Evolutionary conservation across 1,139 yeast genomes (phyloP).

Genomic region (Protomyces gravidus): DNA sequence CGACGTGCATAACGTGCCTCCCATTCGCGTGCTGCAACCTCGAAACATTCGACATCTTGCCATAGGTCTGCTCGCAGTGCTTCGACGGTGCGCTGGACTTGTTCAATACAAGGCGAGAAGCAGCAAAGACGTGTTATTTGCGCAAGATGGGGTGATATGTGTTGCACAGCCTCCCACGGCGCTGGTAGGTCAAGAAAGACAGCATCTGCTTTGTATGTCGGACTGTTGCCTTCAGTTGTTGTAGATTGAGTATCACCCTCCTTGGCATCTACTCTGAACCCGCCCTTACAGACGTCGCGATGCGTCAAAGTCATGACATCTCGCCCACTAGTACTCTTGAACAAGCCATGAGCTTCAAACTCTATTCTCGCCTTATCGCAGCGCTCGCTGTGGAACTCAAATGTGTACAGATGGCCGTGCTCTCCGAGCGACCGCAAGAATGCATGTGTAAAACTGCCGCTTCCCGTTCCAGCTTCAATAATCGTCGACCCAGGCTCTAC

Average conservation of each 20-base stretch:
- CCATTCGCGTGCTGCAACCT: conserved; percentile 78
- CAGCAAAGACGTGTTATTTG: conserved; percentile 18
- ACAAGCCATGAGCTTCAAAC: conserved; percentile 65
- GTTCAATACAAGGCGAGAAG: conserved; percentile 86
- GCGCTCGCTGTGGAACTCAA: conserved; percentile 86
- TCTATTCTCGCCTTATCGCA: conserved; percentile 73
- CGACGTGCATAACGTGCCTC: conserved; percentile 90
- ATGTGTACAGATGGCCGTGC: conserved; percentile 68
- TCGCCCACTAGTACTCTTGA: conserved; percentile 37
- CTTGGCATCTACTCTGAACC: conserved; percentile 58
- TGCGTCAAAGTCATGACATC: conserved; percentile 59
- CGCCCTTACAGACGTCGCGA: conserved; percentile 86
- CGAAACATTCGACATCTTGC: conserved; percentile 90
- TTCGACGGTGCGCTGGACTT: conserved; percentile 78
- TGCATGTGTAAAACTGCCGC: conserved; percentile 92
- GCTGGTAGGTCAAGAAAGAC: conserved; percentile 91
- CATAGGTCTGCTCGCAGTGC: conserved; percentile 73
- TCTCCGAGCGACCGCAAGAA: conserved; percentile 58
- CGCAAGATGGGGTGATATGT: conserved; percentile 54
- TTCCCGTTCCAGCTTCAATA: conserved; percentile 97
- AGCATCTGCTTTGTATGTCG: conserved; percentile 55
- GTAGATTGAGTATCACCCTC: conserved; percentile 37
- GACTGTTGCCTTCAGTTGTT: conserved; percentile 36
- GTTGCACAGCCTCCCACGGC: conserved; percentile 94
- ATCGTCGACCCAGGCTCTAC: conserved; percentile 72